Evolutionary conservation across 2,329 filamentous ascomycete genomes (phyloP).

Genomic region (Trichoderma breve): DNA sequence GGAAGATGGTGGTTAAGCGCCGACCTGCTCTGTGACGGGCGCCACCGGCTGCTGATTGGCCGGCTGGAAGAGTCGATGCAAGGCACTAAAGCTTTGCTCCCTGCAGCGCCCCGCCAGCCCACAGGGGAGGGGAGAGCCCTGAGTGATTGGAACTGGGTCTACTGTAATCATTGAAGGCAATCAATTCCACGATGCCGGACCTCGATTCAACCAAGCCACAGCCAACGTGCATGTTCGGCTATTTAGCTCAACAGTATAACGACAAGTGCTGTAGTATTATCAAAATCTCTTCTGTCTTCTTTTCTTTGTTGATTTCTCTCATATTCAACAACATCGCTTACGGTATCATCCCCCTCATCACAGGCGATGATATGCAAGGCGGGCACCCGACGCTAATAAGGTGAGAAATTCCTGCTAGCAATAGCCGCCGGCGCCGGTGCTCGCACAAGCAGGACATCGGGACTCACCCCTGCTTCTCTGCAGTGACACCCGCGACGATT

Average conservation of each 20-base stretch:
- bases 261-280: background rate
- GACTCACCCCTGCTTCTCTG: constrained; percentile 1
- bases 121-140: background rate
- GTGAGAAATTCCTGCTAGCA: background rate
- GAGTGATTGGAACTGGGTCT: background rate
- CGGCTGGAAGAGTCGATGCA: constrained; percentile 11
- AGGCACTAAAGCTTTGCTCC: constrained; percentile 4
- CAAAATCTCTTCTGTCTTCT: background rate
- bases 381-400: background rate
- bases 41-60: constrained; percentile 27
- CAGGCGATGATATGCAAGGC: background rate
- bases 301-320: background rate
- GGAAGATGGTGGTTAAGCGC: constrained; percentile 40
- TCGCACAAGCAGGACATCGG: background rate
- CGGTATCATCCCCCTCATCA: background rate
- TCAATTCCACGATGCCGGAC: background rate
- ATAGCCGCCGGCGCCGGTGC: constrained; percentile 10
- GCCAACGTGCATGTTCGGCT: background rate
- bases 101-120: constrained; percentile 11
- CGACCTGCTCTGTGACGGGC: constrained; percentile 25
- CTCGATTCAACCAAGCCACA: background rate
- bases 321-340: background rate
- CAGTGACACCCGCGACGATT: constrained; percentile 4
- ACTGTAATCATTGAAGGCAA: background rate
- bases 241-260: background rate